Conservation (phyloP, 2,329 filamentous ascomycete species). For the Claviceps monticola region DNA sequence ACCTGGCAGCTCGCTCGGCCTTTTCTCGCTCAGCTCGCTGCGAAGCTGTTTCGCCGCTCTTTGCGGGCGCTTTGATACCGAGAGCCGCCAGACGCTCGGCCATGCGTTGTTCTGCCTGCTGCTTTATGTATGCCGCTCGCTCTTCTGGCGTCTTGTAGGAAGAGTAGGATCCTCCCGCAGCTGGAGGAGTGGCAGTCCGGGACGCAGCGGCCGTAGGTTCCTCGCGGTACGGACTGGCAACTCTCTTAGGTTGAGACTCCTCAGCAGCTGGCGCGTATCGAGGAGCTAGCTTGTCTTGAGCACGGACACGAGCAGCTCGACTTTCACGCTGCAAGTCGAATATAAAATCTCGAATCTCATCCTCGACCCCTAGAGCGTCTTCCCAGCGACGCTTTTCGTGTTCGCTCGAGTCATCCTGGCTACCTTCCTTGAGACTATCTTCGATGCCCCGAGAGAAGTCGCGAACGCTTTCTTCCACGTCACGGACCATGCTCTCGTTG, state of each 20-base stretch:
- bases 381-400: constrained; percentile 93
- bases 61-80: constrained; percentile 72
- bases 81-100: constrained; percentile 88
- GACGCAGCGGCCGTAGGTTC: constrained; percentile 36
- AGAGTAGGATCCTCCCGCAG: constrained; percentile 55
- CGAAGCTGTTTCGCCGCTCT: constrained; percentile 64
- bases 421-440: constrained; percentile 71
- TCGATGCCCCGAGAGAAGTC: constrained; percentile 79
- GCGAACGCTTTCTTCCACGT: constrained; percentile 90
- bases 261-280: constrained; percentile 27
- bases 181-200: constrained; percentile 30
- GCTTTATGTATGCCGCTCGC: constrained; percentile 87
- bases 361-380: constrained; percentile 87
- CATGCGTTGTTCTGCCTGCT: constrained; percentile 94
- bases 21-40: constrained; percentile 83
- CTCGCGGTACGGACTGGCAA: constrained; percentile 33
- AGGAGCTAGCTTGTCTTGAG: constrained; percentile 39
- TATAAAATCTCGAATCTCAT: constrained; percentile 95
- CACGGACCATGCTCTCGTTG: constrained; percentile 90
- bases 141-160: constrained; percentile 87
- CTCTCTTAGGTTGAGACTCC: constrained; percentile 26
- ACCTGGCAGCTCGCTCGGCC: constrained; percentile 72
- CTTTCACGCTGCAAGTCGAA: constrained; percentile 87
- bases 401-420: constrained; percentile 61
- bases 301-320: constrained; percentile 55